Evolutionary conservation across 192 early-diverging fungal genomes (phyloP), one percentile per base, ranked within the genome.

Genomic region (Cetraspora pellucida): DNA sequence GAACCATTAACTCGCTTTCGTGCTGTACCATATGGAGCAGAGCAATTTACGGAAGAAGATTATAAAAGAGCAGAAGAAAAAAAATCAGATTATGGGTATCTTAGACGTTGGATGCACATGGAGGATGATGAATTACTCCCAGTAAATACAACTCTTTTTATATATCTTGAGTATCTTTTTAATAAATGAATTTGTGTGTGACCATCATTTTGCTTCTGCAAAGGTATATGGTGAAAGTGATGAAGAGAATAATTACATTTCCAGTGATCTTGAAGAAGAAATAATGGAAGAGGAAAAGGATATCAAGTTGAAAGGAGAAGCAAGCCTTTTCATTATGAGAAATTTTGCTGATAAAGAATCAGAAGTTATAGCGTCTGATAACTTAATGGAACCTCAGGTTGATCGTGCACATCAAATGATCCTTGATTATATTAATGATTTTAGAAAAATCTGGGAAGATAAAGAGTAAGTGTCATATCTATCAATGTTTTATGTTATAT

Each of bases 191-290:
- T 21, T 25, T 23, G 28, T 30, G 27, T 28, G 23, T 28, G 27
- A 16, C 25, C 27, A 17, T 61, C 37, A 7, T 61, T 28, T 61
- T 13, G n/a, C 23, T 27, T 23, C 1, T 25, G 10, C 27, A 25
- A 21, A 65, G 63, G 63, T 65, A 9, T 65, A 65, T n/a, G 63
- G 63, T 21, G 37, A 65, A 11, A 65, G 63, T 65, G 63, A 65
- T n/a, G 63, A 65, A 19, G 63, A 65, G n/a, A 10, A n/a, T 21
- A 44, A 65, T 21, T 65, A 65, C 43, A 7, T 65, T n/a, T 4
- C 63, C 10, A 65, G 37, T 65, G 63, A 65, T 65, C 37, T 65
- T n/a, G 63, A 65, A 43, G 31, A 44, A 44, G 63, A 65, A 44
- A 37, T 65, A 10, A 65, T 44, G 37, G 63, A 65, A 44, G 63